Conservation (phyloP, 164 flowering plant species). For the Warburgia ugandensis region DNA sequence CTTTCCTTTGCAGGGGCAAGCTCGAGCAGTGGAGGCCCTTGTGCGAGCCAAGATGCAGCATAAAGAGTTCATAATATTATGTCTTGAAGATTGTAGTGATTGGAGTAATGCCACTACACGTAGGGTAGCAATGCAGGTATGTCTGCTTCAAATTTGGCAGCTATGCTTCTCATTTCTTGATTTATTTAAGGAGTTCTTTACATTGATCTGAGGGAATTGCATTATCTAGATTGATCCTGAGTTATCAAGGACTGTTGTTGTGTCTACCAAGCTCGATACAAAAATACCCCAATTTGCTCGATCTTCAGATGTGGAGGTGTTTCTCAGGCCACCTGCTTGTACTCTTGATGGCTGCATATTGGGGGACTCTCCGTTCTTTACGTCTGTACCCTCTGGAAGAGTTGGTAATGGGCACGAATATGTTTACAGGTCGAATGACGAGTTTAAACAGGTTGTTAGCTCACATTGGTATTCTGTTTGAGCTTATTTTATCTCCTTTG, state of each 20-base stretch:
- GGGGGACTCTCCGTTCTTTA: slow-evolving; percentile 94
- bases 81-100: slow-evolving; percentile 98
- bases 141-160: slow-evolving; percentile 5
- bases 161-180: slow-evolving; percentile 1
- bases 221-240: slow-evolving; percentile 79
- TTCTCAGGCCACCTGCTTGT: slow-evolving; percentile 80
- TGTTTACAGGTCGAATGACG: slow-evolving; percentile 77
- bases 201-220: background rate
- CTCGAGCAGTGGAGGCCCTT: slow-evolving; percentile 87
- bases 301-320: slow-evolving; percentile 95
- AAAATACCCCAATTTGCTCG: slow-evolving; percentile 94
- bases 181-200: background rate
- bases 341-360: slow-evolving; percentile 84
- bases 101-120: slow-evolving; percentile 99
- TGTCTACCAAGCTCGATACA: slow-evolving; percentile 94
- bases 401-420: slow-evolving; percentile 85
- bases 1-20: slow-evolving; percentile 53
- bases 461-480: background rate
- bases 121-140: slow-evolving; percentile 92
- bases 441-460: slow-evolving; percentile 91
- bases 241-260: slow-evolving; percentile 86
- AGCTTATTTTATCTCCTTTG: background rate
- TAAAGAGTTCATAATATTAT: slow-evolving; percentile 84
- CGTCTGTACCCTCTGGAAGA: slow-evolving; percentile 98
- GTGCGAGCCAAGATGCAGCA: slow-evolving; percentile 97